Evolutionary conservation across 805 yeast species (phyloP), one percentile per base, ranked within the genome.

Genomic region (Candida sonorensis): DNA sequence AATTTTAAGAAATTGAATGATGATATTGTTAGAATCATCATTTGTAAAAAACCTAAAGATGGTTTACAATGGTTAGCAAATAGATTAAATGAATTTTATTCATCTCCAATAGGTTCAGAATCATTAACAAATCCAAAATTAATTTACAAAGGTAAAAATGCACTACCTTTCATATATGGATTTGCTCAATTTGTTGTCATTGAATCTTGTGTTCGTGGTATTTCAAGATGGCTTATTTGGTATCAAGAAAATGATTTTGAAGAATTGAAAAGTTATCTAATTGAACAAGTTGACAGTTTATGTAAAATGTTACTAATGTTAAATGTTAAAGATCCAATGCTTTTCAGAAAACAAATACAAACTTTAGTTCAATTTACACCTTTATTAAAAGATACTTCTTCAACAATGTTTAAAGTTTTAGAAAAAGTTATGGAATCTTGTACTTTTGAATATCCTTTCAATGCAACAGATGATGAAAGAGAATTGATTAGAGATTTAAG

Each of bases 211-310:
- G 74, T 92, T 21, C 72, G 95, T 38, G 98, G 97, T 23, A 80
- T 94, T 16, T 78, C 92, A 10, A 73, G 99, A 51, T 94, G 99
- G 98, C 76, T 85, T 47, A 77, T 86, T 12, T 90, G 97, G 96
- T 87, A 85, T 47, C 69, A 59, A 22, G 75, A 76, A 6, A 69
- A 67, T 27, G 67, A 69, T 35, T 67, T 72, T 31, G 77, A 72
- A 23, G 61, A 62, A 23, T 63, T 75, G 10, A 78, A 77, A 31
- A 64, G 54, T 14, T 63, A 75, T 33, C 60, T 76, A 32, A 64
- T 63, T 28, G 68, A 69, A 31, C 62, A 72, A 28, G 76, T 81
- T 8, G 87, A 84, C 50, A 70, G 67, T 11, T 64, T 86, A 30
- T 82, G 95, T 30, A 81, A 82, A 41, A 72, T 79, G 45, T 63